Evolutionary conservation across 2,329 filamentous ascomycete genomes (phyloP).

Genomic region (Fusarium tuaranense): DNA sequence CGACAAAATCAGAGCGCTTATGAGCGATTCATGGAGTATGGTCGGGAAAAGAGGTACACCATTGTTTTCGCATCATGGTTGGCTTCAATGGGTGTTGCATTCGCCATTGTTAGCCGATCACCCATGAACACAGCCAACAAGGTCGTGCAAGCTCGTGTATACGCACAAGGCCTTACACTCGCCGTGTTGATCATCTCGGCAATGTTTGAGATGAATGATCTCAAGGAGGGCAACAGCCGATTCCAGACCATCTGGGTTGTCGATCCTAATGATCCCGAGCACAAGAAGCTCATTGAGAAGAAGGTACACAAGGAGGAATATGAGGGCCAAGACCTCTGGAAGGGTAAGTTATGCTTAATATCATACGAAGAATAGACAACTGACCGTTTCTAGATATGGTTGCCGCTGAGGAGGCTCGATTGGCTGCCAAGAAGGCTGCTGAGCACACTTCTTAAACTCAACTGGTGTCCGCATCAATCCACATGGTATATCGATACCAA

Average conservation of each 20-base stretch:
- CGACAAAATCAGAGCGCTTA: constrained; percentile 66
- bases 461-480: neutral
- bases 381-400: neutral
- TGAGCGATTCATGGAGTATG: constrained; percentile 77
- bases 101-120: constrained; percentile 73
- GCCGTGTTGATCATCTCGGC: constrained; percentile 85
- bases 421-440: neutral
- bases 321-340: constrained; percentile 92
- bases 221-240: constrained; percentile 76
- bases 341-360: constrained; percentile 63
- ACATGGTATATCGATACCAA: neutral
- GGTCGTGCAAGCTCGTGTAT: neutral
- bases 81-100: constrained; percentile 80
- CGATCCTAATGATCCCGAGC: constrained; percentile 84
- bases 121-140: neutral
- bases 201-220: constrained; percentile 82
- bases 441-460: neutral
- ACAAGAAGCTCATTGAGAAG: constrained; percentile 85
- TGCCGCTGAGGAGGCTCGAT: neutral
- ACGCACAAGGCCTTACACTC: constrained; percentile 85
- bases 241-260: constrained; percentile 87
- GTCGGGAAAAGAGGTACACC: constrained; percentile 82
- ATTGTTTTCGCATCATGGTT: constrained; percentile 87
- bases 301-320: constrained; percentile 87
- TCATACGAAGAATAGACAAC: neutral